Percentiles rank a stretch among this genome's conserved stretches.
phyloP scores from a whole-genome alignment of 768 basidiomycete species.

The Daedaleopsis sinensis region DNA sequence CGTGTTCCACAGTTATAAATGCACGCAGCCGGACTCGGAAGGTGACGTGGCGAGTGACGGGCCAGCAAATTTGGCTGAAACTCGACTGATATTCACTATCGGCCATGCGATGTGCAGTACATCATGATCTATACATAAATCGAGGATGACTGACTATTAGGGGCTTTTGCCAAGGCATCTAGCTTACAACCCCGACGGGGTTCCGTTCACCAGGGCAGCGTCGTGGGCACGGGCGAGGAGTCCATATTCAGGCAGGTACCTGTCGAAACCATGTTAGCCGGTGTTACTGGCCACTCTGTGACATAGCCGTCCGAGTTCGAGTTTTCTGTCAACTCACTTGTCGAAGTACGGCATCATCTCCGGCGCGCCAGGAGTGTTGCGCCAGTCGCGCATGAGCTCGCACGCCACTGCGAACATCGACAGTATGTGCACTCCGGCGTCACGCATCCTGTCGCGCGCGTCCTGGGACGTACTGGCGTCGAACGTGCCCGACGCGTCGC shows the following conservation, averaged over 20 bases:
- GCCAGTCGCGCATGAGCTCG: constrained; percentile 57
- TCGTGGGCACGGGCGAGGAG: constrained; percentile 36
- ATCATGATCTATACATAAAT: no score
- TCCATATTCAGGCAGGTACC: constrained; percentile 38
- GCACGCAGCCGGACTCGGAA: no score
- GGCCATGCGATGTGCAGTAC: no score
- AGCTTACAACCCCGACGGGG: constrained; percentile 22
- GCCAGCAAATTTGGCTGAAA: no score
- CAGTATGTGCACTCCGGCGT: constrained; percentile 48
- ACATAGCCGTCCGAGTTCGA: no score
- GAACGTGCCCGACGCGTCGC: constrained; percentile 49
- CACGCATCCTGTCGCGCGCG: constrained; percentile 52
- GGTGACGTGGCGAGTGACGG: no score
- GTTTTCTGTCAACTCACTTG: constrained; percentile 34
- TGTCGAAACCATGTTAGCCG: constrained; percentile 5
- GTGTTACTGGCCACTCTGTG: no score
- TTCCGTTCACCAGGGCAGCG: constrained; percentile 33
- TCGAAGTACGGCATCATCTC: constrained; percentile 49
- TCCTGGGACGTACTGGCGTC: constrained; percentile 43
- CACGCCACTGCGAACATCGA: constrained; percentile 47
- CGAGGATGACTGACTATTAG: no score
- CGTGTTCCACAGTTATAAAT: no score
- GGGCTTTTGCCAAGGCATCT: no score
- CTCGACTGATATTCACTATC: no score
- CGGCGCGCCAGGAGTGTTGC: constrained; percentile 45